Conservation (phyloP, 257 asterid genomes). For the Rehmannia glutinosa region DNA sequence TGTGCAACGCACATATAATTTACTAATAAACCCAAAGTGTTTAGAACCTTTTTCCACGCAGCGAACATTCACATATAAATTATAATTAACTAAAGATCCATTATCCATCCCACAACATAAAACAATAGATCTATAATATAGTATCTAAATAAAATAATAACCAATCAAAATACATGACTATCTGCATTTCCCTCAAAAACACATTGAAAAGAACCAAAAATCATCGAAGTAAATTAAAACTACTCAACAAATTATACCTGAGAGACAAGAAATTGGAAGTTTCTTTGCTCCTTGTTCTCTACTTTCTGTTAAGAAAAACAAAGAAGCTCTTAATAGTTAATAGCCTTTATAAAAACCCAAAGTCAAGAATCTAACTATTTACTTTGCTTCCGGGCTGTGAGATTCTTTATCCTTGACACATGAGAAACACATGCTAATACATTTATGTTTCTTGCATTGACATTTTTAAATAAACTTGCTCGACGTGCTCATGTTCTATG, state of each 20-base stretch:
- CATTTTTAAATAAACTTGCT: no score
- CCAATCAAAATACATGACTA: neutral
- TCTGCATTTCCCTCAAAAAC: neutral
- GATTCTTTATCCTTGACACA: neutral
- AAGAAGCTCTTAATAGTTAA: neutral
- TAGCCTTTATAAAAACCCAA: no score
- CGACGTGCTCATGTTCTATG: no score
- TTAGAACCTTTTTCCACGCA: neutral
- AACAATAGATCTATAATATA: no score
- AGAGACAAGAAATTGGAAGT: neutral
- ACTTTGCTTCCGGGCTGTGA: neutral
- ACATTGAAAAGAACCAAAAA: neutral
- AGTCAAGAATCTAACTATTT: neutral
- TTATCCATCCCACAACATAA: neutral
- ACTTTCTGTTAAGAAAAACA: neutral
- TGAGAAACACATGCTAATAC: no score
- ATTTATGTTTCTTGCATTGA: no score
- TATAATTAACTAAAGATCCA: neutral
- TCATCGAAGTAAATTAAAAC: no score
- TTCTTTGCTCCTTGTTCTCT: neutral
- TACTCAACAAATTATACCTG: neutral
- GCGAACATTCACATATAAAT: no score
- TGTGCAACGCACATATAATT: no score
- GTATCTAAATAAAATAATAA: no score
- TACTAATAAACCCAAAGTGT: neutral